These are phyloP conservation scores for Panicum virgatum DNA, from an alignment of 202 grass and related monocot species.

Conservation along the genomic window DNA sequence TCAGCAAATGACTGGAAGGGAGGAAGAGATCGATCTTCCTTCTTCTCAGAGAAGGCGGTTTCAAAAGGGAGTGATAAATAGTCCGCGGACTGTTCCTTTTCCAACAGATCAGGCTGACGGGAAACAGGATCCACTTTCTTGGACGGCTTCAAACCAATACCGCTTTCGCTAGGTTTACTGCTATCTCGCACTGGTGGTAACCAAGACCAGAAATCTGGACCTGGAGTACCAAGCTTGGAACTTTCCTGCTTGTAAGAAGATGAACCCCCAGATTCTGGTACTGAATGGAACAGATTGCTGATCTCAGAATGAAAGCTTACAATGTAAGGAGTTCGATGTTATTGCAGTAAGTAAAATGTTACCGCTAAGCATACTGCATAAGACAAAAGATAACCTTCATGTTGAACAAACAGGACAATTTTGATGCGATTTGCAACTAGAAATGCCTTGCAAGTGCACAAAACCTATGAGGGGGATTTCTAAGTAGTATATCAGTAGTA, in stretches of 20 bases:
- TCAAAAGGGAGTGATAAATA: conserved; percentile 75
- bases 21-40: conserved; percentile 71
- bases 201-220: conserved; percentile 99
- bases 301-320: conserved; percentile 27
- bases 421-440: not conserved
- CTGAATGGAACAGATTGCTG: conserved; percentile 40
- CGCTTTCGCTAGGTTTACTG: conserved; percentile 33
- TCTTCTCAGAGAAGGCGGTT: conserved; percentile 50
- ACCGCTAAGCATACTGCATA: not conserved
- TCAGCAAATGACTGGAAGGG: conserved; percentile 76
- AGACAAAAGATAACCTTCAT: not conserved
- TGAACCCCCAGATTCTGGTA: conserved; percentile 31
- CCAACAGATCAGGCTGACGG: conserved; percentile 63
- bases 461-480: not conserved
- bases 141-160: conserved; percentile 46
- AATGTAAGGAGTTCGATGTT: not conserved
- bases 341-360: not conserved
- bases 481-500: not conserved
- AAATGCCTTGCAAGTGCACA: not conserved
- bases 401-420: not conserved
- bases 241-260: conserved; percentile 40
- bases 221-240: conserved; percentile 70
- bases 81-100: conserved; percentile 67
- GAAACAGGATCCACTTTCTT: conserved; percentile 55
- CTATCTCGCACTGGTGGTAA: conserved; percentile 64